Percentiles rank a stretch among this genome's conserved stretches.
These are phyloP conservation scores for Calonectria ilicicola DNA, from an alignment of 2,329 filamentous ascomycete genomes.

Conservation along the genomic window DNA sequence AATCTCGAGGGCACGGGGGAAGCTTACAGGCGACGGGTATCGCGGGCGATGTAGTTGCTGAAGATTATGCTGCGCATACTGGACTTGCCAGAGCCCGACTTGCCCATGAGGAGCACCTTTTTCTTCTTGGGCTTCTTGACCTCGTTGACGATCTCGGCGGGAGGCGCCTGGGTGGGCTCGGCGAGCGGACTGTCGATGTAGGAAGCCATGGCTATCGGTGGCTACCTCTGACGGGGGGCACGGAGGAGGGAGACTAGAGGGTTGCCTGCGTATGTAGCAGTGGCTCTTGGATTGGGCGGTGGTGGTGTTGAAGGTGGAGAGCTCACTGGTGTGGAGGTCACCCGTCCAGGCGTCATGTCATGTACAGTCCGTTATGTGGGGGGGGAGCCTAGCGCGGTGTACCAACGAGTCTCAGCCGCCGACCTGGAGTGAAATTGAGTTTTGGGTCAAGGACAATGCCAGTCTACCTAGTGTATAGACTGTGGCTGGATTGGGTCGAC, in stretches of 20 bases:
- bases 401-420: not conserved
- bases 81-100: slow-evolving; percentile 96
- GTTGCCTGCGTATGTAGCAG: not conserved
- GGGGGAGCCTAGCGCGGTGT: not conserved
- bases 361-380: slow-evolving; percentile 18
- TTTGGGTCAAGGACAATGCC: not conserved
- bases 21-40: slow-evolving; percentile 83
- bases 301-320: slow-evolving; percentile 16
- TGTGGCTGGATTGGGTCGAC: not conserved
- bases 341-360: slow-evolving; percentile 20
- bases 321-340: not conserved
- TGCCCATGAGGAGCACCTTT: slow-evolving; percentile 91
- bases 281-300: not conserved
- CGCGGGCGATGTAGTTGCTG: slow-evolving; percentile 97
- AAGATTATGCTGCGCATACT: slow-evolving; percentile 99
- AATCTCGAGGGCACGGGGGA: not conserved
- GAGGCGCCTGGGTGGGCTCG: slow-evolving; percentile 38
- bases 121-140: slow-evolving; percentile 83
- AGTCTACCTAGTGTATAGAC: not conserved
- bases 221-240: not conserved
- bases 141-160: slow-evolving; percentile 58
- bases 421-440: not conserved
- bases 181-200: slow-evolving; percentile 48
- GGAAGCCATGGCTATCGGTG: slow-evolving; percentile 43
- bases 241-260: not conserved